Percentiles rank a stretch among this genome's conserved stretches.
These are phyloP conservation scores for Ceratocystiopsis brevicomis DNA, from an alignment of 2,329 filamentous ascomycete genomes.

Conservation along the genomic window DNA sequence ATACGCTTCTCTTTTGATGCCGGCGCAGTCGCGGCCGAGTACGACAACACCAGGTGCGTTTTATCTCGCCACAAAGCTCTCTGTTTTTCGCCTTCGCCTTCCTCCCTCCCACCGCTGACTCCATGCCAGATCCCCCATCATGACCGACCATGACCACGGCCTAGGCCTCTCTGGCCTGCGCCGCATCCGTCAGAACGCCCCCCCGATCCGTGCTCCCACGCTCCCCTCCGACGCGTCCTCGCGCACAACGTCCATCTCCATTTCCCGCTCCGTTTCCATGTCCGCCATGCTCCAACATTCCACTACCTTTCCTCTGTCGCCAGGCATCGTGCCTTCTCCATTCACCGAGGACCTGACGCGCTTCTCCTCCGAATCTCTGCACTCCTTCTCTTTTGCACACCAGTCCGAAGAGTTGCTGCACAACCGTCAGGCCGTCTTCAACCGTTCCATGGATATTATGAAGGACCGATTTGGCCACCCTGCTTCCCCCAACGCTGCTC, in stretches of 20 bases:
- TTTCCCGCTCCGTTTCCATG: conserved; percentile 54
- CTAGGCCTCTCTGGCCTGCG: conserved; percentile 71
- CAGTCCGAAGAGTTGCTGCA: conserved; percentile 86
- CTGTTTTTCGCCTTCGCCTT: too few relatives aligned
- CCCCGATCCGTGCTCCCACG: conserved; percentile 44
- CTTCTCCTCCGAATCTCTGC: conserved; percentile 87
- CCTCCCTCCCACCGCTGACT: background rate
- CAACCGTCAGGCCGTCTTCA: conserved; percentile 79
- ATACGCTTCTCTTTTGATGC: conserved; percentile 64
- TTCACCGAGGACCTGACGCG: conserved; percentile 77
- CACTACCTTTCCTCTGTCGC: conserved; percentile 20
- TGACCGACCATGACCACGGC: conserved; percentile 75
- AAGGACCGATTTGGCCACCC: conserved; percentile 76
- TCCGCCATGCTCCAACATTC: conserved; percentile 39
- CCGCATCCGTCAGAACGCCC: conserved; percentile 70
- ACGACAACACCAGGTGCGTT: conserved; percentile 59
- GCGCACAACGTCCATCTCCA: conserved; percentile 34
- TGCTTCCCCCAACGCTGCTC: conserved; percentile 38
- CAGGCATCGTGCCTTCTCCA: conserved; percentile 42
- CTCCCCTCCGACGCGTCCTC: conserved; percentile 46
- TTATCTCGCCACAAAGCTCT: background rate
- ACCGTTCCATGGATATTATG: conserved; percentile 92
- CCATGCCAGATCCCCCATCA: conserved; percentile 50
- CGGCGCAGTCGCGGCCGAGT: conserved; percentile 38
- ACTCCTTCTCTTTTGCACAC: conserved; percentile 95